Base-by-base conservation (phyloP, 345 rosid genomes). In the Syzygium oleosum region DNA sequence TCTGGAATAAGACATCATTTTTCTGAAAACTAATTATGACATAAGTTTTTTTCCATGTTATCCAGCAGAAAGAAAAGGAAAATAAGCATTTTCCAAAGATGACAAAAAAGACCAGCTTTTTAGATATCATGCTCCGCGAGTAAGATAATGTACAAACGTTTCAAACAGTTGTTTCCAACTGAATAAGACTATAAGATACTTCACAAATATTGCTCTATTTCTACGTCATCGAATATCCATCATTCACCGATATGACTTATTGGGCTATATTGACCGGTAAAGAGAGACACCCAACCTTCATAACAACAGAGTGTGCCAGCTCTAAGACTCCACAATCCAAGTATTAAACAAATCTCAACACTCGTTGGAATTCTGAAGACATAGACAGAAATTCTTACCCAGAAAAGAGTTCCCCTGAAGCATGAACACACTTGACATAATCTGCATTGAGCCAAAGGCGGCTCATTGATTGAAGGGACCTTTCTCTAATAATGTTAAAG, bases 371-470 rank as follows among this genome's bases (percentile, higher is more conserved):
- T 53, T 58, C 17, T 38, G 25, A 12, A 86, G 38, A 38, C 84
- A 61, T 29, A 84, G 77, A 38, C 54, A 84, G 31, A n/a, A 87
- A 84, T 49, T 84, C 92, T 88, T 95, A 98, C 99, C 99, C 99
- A 23, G 99, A 98, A 85, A 94, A 97, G 58, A 90, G 88, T 91
- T 95, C 97, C 58, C 99, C 99, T 0, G 98, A 93, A 22, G 96
- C 95, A 91, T 95, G 99, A 91, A 93, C 88, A 90, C 99, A 97
- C 93, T 97, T 98, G 41, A 98, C 97, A 89, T 98, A 98, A 92
- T 98, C 99, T 0, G 98, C 92, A 90, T 94, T 94, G 51, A 95
- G 93, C 99, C 99, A 98, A 86, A 95, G 89, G 55, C 90, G 94
- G 87, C 97, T 89, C 99, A 97, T 98, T 16, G 93, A 96, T 54